Evolutionary conservation across 75 land plant genomes (phyloP), one percentile per base, ranked within the genome.

Genomic region (Adiantum capillusveneris): DNA sequence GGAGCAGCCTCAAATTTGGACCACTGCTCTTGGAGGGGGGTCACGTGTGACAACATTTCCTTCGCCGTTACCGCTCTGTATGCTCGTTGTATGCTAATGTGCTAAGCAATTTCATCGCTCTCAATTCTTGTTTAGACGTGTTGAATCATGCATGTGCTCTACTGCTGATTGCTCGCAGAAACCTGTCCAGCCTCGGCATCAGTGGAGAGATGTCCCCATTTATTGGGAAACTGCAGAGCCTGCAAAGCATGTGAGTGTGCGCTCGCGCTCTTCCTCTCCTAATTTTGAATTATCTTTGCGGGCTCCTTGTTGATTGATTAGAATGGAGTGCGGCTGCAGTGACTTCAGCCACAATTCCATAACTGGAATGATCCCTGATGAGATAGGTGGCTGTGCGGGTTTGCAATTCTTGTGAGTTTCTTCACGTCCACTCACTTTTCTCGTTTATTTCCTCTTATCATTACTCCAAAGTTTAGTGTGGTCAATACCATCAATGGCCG

Each of bases 171-270:
- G 3, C 9, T 34, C 72, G 73, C 42, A 91, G 97, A 66, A 92
- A 92, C 60, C 65, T 92, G 36, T 81, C 97, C 1, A 75, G 65
- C 26, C 44, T 92, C 67, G 78, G 79, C 31, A 68, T 92, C 26
- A 73, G 84, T 25, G 97, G 97, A 13, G 88, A 81, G 58, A 92
- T 87, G 63, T 92, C 97, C 1, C 78, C 93, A 0, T 44, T 84
- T 42, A 64, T 87, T 49, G 89, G 93, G 28, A 87, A 78, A 25
- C 65, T 92, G 52, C 80, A 70, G 27, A 76, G 62, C 53, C 71
- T 92, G 34, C 79, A 84, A 48, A 65, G 53, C 13, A 29, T 87
- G 97, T 87, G 74, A 31, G 73, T 55, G 44, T n/a, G n/a, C n/a
- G n/a, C n/a, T n/a, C n/a, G 9, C 13, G 18, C 18, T 48, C 6